Conservation (phyloP, 805 yeast species). For the Kazachstania kunashirensis region DNA sequence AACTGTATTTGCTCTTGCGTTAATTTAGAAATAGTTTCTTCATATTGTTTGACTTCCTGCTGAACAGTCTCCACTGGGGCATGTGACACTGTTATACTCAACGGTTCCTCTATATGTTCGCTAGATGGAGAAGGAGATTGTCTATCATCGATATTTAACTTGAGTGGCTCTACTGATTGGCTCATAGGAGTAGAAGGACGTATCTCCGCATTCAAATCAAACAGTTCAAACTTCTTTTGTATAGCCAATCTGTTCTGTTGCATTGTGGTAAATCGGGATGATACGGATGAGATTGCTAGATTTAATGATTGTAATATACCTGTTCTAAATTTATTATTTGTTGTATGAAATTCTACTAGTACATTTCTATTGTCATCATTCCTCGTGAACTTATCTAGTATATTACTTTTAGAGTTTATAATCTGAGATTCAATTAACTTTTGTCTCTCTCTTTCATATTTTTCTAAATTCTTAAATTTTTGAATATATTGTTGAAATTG, state of each 20-base stretch:
- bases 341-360: conserved; percentile 22
- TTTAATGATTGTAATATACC: conserved; percentile 43
- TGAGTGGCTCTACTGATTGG: not conserved
- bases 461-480: conserved; percentile 40
- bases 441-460: conserved; percentile 42
- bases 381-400: conserved; percentile 24
- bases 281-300: conserved; percentile 34
- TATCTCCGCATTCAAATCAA: conserved; percentile 15
- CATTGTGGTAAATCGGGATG: conserved; percentile 38
- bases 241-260: conserved; percentile 38
- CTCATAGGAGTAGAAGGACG: not conserved
- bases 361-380: conserved; percentile 28
- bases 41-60: conserved; percentile 30
- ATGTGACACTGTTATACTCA: conserved; percentile 25
- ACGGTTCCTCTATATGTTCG: conserved; percentile 4
- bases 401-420: conserved; percentile 12
- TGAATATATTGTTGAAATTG: conserved; percentile 44
- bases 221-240: conserved; percentile 30
- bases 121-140: not conserved
- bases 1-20: conserved; percentile 49
- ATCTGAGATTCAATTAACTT: conserved; percentile 19
- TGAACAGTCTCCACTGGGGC: conserved; percentile 20
- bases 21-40: conserved; percentile 28
- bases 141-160: not conserved
- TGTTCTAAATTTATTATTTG: conserved; percentile 37